These are phyloP conservation scores for Pichia cactophila DNA, from an alignment of 1,139 yeast genomes.

Conservation along the genomic window DNA sequence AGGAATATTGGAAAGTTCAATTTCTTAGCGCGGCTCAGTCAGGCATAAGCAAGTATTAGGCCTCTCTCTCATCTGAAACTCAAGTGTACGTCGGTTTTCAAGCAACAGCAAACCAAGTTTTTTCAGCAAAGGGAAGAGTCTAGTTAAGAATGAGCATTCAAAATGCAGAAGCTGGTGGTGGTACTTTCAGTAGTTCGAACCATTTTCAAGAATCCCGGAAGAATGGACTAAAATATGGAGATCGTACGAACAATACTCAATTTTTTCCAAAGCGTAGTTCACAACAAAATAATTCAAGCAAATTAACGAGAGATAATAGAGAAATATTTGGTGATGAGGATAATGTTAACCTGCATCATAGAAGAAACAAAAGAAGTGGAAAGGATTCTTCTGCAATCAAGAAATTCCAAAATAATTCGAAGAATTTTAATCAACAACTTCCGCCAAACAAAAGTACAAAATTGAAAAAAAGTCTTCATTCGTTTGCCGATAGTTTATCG, in stretches of 20 bases:
- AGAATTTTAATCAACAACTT: not conserved
- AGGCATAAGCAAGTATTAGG: too few relatives aligned
- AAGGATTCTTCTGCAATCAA: not conserved
- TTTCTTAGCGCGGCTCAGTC: too few relatives aligned
- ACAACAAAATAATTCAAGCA: not conserved
- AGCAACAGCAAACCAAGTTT: not conserved
- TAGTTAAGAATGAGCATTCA: not conserved
- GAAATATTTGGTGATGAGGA: not conserved
- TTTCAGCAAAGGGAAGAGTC: not conserved
- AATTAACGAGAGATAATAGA: not conserved
- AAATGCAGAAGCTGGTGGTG: not conserved
- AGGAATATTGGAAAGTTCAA: too few relatives aligned
- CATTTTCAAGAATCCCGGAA: not conserved
- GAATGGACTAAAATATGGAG: not conserved
- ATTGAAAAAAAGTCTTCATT: too few relatives aligned
- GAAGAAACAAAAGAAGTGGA: not conserved
- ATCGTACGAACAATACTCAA: not conserved
- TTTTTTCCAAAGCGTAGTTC: not conserved
- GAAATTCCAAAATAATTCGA: not conserved
- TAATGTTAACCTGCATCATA: not conserved
- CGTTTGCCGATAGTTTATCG: too few relatives aligned
- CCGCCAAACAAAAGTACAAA: not conserved
- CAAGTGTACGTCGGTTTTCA: too few relatives aligned
- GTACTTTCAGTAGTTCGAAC: not conserved
- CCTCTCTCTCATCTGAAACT: too few relatives aligned